A percentile compares a stretch with the other conserved stretches of the same genome.
Evolutionary conservation across 257 asterid species (phyloP).

Genomic region (Mentha longifolia): DNA sequence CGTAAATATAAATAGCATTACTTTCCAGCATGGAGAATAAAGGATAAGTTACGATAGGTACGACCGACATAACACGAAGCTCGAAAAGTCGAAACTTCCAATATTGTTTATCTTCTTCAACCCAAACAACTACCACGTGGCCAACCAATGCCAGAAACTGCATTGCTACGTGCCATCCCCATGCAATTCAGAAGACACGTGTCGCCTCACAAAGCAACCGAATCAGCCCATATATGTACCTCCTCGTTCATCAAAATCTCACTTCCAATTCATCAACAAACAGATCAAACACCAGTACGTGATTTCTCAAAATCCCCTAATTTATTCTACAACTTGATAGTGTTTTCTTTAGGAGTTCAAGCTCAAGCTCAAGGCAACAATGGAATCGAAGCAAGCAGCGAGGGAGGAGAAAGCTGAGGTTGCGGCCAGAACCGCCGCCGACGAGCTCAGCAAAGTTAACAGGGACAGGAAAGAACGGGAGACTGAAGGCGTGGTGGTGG

Average conservation of each 20-base stretch:
- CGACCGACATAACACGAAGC: neutral
- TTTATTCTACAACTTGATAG: no score
- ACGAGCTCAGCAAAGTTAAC: slow-evolving; percentile 57
- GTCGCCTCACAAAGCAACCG: slow-evolving; percentile 5
- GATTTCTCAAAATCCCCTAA: no score
- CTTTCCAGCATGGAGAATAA: no score
- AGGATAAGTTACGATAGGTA: neutral
- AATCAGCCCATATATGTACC: slow-evolving; percentile 5
- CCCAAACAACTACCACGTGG: slow-evolving; percentile 11
- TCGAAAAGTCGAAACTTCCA: slow-evolving; percentile 1
- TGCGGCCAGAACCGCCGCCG: slow-evolving; percentile 59
- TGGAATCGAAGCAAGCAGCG: slow-evolving; percentile 54
- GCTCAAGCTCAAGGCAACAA: neutral
- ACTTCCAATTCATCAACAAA: neutral
- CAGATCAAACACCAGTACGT: neutral
- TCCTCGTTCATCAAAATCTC: neutral
- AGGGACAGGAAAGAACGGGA: slow-evolving; percentile 46
- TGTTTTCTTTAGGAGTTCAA: no score
- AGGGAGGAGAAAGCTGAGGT: slow-evolving; percentile 61
- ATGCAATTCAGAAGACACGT: neutral
- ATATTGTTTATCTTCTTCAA: neutral
- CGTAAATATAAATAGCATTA: no score
- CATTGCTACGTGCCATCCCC: slow-evolving; percentile 37
- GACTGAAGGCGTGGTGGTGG: slow-evolving; percentile 3
- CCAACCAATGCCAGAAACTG: neutral